Evolutionary conservation across 1,139 yeast species (phyloP), one percentile per base, ranked within the genome.

Genomic region (Debaryomyces psychrophilus): DNA sequence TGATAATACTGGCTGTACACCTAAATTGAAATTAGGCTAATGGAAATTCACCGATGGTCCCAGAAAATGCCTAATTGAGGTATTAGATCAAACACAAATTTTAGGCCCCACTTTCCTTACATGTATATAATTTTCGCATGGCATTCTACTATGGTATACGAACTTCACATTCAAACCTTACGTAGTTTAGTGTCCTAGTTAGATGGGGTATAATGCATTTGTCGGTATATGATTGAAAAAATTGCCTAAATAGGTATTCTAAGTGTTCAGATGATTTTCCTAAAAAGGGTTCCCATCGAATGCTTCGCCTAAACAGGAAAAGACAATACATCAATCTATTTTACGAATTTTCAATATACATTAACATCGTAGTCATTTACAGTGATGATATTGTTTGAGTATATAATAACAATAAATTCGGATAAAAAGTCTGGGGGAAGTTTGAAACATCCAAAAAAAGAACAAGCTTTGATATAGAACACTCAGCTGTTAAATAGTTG

Each of bases 281-380:
- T 28, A 38, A 38, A 38, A 28, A 14, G 18, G 38, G 4, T 7
- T 35, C 29, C n/a, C 15, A 35, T 25, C 28, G 18, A 35, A 22
- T n/a, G 37, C 11, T 26, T 48, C 48, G 52, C 65, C 62, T 51
- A 51, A 54, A 54, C 54, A 54, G 65, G 65, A 51, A 60, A 52
- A 44, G 50, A 46, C 34, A 47, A 47, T 42, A 46, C 33, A 17
- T 44, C 34, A 29, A 38, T 22, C 9, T 28, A 7, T 38, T 26
- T 6, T 34, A 29, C 17, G 12, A 38, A 26, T 9, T 38, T 38
- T 38, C 34, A 17, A 22, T 8, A 28, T 28, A 14, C 36, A 28
- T 26, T 18, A n/a, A 20, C 7, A 28, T 28, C 20, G 34, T 29
- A 38, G 41, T 38, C 41, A 38, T 38, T 14, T 14, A 18, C 9